phyloP scores from a whole-genome alignment of 805 yeast genomes.

The Myxozyma geophila region DNA sequence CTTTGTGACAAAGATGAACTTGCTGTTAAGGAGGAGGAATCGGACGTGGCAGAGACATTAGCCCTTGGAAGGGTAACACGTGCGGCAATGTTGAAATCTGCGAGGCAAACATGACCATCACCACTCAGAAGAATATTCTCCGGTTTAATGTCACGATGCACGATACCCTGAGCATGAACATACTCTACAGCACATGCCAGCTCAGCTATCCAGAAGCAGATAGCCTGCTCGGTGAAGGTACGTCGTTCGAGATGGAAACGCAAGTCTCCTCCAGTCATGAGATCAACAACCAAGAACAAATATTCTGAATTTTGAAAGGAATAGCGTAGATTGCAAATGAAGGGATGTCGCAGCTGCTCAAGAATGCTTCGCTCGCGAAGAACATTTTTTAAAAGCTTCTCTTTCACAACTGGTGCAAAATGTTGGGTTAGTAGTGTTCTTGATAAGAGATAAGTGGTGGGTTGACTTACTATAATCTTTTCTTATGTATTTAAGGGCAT shows the following conservation, averaged over 20 bases:
- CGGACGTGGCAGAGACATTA: not conserved
- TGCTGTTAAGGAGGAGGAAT: not conserved
- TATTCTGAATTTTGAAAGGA: conserved; percentile 41
- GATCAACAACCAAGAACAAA: conserved; percentile 40
- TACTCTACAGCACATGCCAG: conserved; percentile 42
- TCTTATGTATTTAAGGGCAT: conserved; percentile 42
- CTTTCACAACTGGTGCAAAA: conserved; percentile 21
- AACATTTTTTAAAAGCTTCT: conserved; percentile 32
- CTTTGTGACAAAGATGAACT: not conserved
- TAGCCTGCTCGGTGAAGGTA: conserved; percentile 40
- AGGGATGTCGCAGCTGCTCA: conserved; percentile 39
- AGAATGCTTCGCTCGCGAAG: conserved; percentile 41
- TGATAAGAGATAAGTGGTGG: not conserved
- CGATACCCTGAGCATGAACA: conserved; percentile 27
- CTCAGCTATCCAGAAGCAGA: conserved; percentile 41
- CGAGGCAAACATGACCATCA: conserved; percentile 65
- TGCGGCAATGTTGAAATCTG: conserved; percentile 55
- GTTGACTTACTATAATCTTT: conserved; percentile 32
- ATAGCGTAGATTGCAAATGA: conserved; percentile 41
- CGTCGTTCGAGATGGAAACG: conserved; percentile 39
- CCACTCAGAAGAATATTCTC: conserved; percentile 58
- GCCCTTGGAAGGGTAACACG: not conserved
- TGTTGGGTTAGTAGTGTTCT: not conserved
- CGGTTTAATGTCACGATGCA: conserved; percentile 38
- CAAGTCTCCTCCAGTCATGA: conserved; percentile 43